Percentiles rank a stretch among this genome's conserved stretches.
Evolutionary conservation across 1,284 basidiomycete genomes (phyloP).

Genomic region (Apiotrichum montevideense): DNA sequence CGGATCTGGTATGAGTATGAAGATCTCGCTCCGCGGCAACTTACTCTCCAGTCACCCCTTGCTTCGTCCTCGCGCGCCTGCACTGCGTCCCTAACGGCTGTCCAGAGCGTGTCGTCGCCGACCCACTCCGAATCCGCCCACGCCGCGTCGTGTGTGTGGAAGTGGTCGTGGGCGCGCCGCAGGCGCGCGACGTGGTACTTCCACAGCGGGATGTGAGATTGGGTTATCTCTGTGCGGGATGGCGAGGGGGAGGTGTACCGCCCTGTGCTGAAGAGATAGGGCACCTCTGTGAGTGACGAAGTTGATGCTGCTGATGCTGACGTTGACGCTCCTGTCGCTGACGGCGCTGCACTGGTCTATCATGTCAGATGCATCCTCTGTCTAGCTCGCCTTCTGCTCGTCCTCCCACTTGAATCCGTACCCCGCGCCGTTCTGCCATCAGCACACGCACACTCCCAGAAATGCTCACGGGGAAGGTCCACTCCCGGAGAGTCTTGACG

Average conservation of each 20-base stretch:
- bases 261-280: slow-evolving; percentile 35
- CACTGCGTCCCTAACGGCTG: slow-evolving; percentile 8
- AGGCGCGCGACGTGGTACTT: slow-evolving; percentile 30
- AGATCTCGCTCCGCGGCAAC: not conserved
- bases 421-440: slow-evolving; percentile 30
- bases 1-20: slow-evolving; percentile 18
- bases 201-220: slow-evolving; percentile 25
- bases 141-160: slow-evolving; percentile 16
- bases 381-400: slow-evolving; percentile 9
- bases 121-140: slow-evolving; percentile 27
- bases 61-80: slow-evolving; percentile 9
- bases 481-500: slow-evolving; percentile 59
- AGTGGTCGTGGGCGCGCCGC: slow-evolving; percentile 26
- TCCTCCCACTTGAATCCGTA: slow-evolving; percentile 37
- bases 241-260: slow-evolving; percentile 28
- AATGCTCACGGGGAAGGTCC: slow-evolving; percentile 49
- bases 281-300: not conserved
- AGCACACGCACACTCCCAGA: slow-evolving; percentile 4
- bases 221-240: not conserved
- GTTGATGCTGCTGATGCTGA: not conserved
- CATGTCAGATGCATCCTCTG: slow-evolving; percentile 9
- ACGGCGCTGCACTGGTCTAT: not conserved
- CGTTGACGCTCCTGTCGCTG: not conserved
- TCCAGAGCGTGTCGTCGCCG: slow-evolving; percentile 27
- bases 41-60: slow-evolving; percentile 33